Evolutionary conservation across 352 stramenopile species (phyloP).

Genomic region (Pythium aristosporum): DNA sequence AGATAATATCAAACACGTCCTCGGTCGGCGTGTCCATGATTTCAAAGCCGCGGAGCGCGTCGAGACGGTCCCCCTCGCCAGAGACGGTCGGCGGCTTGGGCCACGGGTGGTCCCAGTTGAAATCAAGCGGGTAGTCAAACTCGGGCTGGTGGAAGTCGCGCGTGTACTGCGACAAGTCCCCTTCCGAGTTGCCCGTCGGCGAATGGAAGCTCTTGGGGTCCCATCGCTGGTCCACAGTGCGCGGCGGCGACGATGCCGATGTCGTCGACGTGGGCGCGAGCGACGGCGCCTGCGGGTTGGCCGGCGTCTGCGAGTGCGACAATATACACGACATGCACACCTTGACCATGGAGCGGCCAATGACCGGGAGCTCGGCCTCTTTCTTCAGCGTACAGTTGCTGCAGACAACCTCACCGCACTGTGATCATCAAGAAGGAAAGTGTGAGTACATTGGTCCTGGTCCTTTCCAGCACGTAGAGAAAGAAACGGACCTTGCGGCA

Average conservation of each 20-base stretch:
- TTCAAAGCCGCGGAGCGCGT: constrained; percentile 79
- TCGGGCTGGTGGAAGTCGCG: constrained; percentile 77
- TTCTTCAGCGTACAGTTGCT: constrained; percentile 88
- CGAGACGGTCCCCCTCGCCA: constrained; percentile 67
- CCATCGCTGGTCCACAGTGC: constrained; percentile 50
- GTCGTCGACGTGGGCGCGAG: constrained; percentile 36
- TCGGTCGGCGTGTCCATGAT: constrained; percentile 87
- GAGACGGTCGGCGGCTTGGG: constrained; percentile 76
- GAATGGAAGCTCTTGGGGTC: constrained; percentile 84
- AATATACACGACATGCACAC: constrained; percentile 91
- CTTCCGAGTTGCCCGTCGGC: constrained; percentile 75
- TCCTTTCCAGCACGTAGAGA: neutral
- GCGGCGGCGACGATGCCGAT: constrained; percentile 43
- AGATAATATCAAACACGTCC: constrained; percentile 90
- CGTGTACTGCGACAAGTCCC: constrained; percentile 73
- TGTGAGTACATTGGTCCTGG: neutral
- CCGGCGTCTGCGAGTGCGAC: constrained; percentile 76
- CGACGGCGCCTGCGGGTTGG: constrained; percentile 62
- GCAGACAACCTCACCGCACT: constrained; percentile 88
- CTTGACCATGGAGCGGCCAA: constrained; percentile 78
- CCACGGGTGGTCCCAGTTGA: constrained; percentile 88
- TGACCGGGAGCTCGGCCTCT: constrained; percentile 81
- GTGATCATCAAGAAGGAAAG: neutral
- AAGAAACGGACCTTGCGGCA: constrained; percentile 69
- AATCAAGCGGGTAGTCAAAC: constrained; percentile 86